These are phyloP conservation scores for Cynara cardunculus DNA, from an alignment of 129 eudicot genomes.

Conservation along the genomic window DNA sequence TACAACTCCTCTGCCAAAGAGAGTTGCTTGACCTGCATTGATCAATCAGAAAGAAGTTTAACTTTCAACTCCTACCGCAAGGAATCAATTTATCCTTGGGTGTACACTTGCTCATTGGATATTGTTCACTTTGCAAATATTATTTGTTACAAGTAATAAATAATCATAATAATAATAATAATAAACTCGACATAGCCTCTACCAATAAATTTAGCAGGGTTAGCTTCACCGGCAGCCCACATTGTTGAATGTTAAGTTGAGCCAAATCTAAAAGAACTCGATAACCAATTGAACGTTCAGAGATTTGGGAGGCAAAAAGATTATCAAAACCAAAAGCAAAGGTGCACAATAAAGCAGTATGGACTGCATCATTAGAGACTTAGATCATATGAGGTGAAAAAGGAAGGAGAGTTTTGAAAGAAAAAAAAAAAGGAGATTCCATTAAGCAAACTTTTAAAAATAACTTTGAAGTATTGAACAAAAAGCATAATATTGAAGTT, in stretches of 20 bases:
- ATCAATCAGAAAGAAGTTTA: background rate
- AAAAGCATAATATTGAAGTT: background rate
- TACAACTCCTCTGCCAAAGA: conserved; percentile 12
- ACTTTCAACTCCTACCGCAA: background rate
- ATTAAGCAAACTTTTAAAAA: background rate
- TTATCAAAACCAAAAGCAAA: background rate
- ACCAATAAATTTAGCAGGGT: background rate
- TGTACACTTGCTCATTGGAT: background rate
- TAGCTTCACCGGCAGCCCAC: background rate
- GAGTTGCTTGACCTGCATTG: conserved; percentile 2
- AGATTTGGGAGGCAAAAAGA: background rate
- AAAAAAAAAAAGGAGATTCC: background rate
- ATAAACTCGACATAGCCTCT: background rate
- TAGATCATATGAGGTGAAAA: background rate
- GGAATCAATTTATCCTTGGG: background rate
- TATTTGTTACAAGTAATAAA: background rate
- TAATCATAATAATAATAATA: background rate
- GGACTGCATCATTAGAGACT: background rate
- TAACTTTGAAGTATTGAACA: background rate
- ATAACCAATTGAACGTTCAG: background rate
- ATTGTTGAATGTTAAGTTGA: background rate
- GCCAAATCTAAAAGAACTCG: background rate
- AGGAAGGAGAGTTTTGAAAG: background rate
- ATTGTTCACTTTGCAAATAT: background rate
- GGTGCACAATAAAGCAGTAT: background rate